Base-by-base conservation (phyloP, 495 filamentous ascomycete genomes). In the Bombardia bombarda region DNA sequence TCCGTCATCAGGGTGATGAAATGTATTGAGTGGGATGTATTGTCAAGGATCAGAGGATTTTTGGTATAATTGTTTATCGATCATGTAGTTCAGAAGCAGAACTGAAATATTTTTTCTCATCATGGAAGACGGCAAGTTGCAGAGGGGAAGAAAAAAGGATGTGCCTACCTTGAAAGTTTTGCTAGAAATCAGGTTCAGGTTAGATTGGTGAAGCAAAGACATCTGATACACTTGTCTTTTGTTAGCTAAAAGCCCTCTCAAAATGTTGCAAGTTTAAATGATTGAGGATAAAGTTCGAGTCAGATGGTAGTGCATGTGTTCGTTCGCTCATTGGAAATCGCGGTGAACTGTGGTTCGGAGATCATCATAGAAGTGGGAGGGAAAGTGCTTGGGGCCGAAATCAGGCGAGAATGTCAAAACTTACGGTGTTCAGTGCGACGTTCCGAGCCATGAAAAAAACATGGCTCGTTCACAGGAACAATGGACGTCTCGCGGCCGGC, bases 301-400 rank as follows among this genome's bases (percentile, higher is more conserved):
- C 90, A 97, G 90, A 95, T 95, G 90, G 90, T 97, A 83, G 82
- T 97, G 90, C 90, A 97, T 97, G 90, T 93, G 83, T 92, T 86
- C 83, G 69, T 71, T 70, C 86, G 88, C 84, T 90, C 90, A 62
- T 31, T 90, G 79, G 77, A 70, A 65, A 75, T 95, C 83, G 77
- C 89, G 61, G 42, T 10, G 65, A 70, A 69, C 67, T 52, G 66
- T 72, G 66, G 63, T 55, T 32, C 44, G 35, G 21, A 34, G 43
- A 33, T 85, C 83, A 67, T 86, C 82, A 79, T 79, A 49, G 38
- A 20, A 38, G 35, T 36, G 31, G 35, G 32, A 20, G 16, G 38
- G 4, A 30, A 33, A 40, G 16, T 18, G 8, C 25, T 28, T n/a
- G n/a, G n/a, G 25, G 25, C 7, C 12, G 25, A 21, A 37, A 37